phyloP scores from a whole-genome alignment of 2,329 filamentous ascomycete genomes.

The Penicillium sp. region DNA sequence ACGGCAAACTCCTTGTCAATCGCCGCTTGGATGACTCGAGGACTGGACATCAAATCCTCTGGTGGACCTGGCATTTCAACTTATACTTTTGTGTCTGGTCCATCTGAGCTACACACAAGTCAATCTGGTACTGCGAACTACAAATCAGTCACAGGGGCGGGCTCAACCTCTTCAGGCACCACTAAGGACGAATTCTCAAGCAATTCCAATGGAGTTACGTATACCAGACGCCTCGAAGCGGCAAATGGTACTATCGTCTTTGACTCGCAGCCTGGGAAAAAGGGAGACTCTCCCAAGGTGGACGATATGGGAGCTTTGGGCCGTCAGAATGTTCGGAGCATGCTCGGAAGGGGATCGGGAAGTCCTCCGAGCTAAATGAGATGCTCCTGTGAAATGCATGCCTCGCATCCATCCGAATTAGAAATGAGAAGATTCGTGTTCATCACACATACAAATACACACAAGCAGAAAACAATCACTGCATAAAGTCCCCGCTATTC shows the following conservation, averaged over 20 bases:
- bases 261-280: constrained; percentile 7
- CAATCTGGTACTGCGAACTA: constrained; percentile 29
- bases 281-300: background rate
- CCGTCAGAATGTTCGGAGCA: constrained; percentile 9
- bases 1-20: constrained; percentile 47
- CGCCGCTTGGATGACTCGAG: constrained; percentile 44
- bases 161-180: constrained; percentile 25
- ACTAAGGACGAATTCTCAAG: constrained; percentile 25
- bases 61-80: constrained; percentile 50
- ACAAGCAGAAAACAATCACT: too few relatives aligned
- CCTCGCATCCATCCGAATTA: too few relatives aligned
- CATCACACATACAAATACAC: too few relatives aligned
- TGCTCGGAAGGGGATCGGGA: constrained; percentile 13
- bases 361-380: background rate
- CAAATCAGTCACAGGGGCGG: constrained; percentile 12
- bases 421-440: too few relatives aligned
- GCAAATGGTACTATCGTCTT: constrained; percentile 23
- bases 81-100: constrained; percentile 47
- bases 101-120: constrained; percentile 21
- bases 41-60: constrained; percentile 40
- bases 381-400: too few relatives aligned
- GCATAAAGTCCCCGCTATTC: too few relatives aligned
- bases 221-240: constrained; percentile 20
- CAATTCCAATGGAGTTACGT: constrained; percentile 15
- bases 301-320: constrained; percentile 2